Evolutionary conservation across 2,329 filamentous ascomycete species (phyloP).

Genomic region (Phoma sp.): DNA sequence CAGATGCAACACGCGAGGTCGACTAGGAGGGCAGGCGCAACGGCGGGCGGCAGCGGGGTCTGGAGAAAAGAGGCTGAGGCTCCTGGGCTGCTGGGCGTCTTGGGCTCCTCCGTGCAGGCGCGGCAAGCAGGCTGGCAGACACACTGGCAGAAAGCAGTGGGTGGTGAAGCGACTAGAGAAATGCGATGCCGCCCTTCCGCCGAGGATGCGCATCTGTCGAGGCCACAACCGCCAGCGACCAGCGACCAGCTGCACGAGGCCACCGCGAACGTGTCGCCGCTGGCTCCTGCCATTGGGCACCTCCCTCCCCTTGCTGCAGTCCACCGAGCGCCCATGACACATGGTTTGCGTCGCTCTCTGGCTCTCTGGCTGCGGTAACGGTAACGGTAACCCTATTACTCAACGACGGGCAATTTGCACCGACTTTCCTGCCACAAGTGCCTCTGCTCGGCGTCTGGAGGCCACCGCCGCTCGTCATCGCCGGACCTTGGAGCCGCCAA

Average conservation of each 20-base stretch:
- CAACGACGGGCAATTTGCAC: slow-evolving; percentile 15
- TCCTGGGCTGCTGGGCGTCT: too few species aligned
- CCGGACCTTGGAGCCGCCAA: slow-evolving; percentile 1
- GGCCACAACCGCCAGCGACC: neutral
- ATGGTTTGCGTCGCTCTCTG: neutral
- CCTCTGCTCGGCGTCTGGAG: slow-evolving; percentile 7
- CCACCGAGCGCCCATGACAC: slow-evolving; percentile 11
- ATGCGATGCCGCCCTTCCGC: slow-evolving; percentile 13
- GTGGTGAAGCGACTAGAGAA: neutral
- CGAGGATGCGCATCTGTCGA: neutral
- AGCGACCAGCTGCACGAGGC: slow-evolving; percentile 2
- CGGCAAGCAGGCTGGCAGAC: neutral
- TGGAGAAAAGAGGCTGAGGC: slow-evolving; percentile 12
- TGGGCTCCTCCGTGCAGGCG: neutral
- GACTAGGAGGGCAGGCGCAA: slow-evolving; percentile 19
- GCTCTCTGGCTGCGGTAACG: neutral
- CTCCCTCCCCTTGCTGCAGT: neutral
- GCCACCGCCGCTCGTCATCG: slow-evolving; percentile 5
- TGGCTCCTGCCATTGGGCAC: slow-evolving; percentile 4
- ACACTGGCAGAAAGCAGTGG: neutral
- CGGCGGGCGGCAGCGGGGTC: slow-evolving; percentile 6
- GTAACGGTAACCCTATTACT: neutral
- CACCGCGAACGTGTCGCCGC: slow-evolving; percentile 13
- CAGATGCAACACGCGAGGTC: slow-evolving; percentile 16
- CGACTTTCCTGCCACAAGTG: slow-evolving; percentile 13